phyloP scores from a whole-genome alignment of 2,329 filamentous ascomycete species.

The Nothopassalora personata region DNA sequence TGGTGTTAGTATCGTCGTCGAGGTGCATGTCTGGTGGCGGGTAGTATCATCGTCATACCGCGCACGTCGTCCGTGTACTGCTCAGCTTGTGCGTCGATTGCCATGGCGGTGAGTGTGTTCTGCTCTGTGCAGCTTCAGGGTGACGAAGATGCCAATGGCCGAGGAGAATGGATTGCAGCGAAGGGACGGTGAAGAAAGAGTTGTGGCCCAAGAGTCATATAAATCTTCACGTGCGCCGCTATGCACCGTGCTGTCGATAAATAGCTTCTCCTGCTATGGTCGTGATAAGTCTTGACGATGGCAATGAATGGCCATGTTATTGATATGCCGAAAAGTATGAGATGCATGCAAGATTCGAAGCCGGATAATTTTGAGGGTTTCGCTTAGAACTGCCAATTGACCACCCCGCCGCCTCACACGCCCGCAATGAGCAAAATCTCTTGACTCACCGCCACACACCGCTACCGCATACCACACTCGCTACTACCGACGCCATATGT shows the following conservation, averaged over 20 bases:
- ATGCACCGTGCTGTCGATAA: background rate
- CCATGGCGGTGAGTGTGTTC: slow-evolving; percentile 9
- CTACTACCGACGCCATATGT: background rate
- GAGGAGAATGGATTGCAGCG: background rate
- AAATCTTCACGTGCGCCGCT: background rate
- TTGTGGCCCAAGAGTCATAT: background rate
- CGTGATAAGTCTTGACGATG: too few species aligned
- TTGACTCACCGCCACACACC: background rate
- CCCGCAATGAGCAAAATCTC: background rate
- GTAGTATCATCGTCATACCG: slow-evolving; percentile 35
- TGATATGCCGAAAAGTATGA: too few species aligned
- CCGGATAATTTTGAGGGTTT: too few species aligned
- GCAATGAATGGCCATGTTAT: too few species aligned
- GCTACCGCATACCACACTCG: background rate
- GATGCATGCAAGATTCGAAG: too few species aligned
- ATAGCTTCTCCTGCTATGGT: too few species aligned
- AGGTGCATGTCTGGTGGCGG: background rate
- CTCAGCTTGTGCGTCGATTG: slow-evolving; percentile 12
- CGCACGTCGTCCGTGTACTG: slow-evolving; percentile 47
- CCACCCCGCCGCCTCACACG: background rate
- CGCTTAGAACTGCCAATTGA: too few species aligned
- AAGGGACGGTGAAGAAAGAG: background rate
- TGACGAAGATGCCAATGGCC: background rate
- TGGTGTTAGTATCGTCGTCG: slow-evolving; percentile 10
- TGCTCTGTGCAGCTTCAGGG: background rate